A percentile compares a stretch with the other conserved stretches of the same genome.
These are phyloP conservation scores for Hypholoma sublateritium DNA, from an alignment of 768 basidiomycete genomes.

Conservation along the genomic window DNA sequence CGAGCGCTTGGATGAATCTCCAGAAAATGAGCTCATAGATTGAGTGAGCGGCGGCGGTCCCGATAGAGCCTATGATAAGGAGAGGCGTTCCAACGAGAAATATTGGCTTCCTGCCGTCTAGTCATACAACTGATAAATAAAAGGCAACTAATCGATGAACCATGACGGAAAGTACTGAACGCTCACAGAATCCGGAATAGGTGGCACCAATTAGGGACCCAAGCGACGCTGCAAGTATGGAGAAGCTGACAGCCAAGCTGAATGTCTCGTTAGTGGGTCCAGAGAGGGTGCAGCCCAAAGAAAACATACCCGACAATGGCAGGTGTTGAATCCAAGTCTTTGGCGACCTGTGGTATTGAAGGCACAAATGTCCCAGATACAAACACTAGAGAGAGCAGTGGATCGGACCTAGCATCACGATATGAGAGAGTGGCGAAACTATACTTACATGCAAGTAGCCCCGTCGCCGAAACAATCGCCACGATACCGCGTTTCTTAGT, in stretches of 20 bases:
- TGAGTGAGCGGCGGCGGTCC: slow-evolving; percentile 45
- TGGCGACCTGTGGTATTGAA: slow-evolving; percentile 24
- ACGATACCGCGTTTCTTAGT: slow-evolving; percentile 51
- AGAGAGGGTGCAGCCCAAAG: too few species aligned
- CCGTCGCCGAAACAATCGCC: slow-evolving; percentile 54
- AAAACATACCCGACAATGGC: slow-evolving; percentile 17
- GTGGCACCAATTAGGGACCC: slow-evolving; percentile 29
- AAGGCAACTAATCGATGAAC: not conserved
- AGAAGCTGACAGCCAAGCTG: slow-evolving; percentile 31
- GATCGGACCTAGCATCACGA: slow-evolving; percentile 2
- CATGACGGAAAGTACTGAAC: too few species aligned
- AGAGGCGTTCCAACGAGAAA: slow-evolving; percentile 64
- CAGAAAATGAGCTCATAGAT: slow-evolving; percentile 52
- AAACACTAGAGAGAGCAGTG: slow-evolving; percentile 4
- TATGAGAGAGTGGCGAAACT: not conserved
- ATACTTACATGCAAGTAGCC: slow-evolving; percentile 54
- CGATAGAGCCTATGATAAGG: slow-evolving; percentile 56
- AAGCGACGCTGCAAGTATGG: slow-evolving; percentile 29
- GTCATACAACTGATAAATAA: not conserved
- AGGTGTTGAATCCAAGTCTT: slow-evolving; percentile 21
- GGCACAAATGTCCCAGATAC: slow-evolving; percentile 26
- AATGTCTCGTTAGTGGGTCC: not conserved
- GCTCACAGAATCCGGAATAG: slow-evolving; percentile 35
- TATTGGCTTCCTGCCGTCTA: slow-evolving; percentile 61
- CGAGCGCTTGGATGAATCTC: slow-evolving; percentile 64